Conservation (phyloP, 2,329 filamentous ascomycete genomes). For the Arthrobotrys sinensis region DNA sequence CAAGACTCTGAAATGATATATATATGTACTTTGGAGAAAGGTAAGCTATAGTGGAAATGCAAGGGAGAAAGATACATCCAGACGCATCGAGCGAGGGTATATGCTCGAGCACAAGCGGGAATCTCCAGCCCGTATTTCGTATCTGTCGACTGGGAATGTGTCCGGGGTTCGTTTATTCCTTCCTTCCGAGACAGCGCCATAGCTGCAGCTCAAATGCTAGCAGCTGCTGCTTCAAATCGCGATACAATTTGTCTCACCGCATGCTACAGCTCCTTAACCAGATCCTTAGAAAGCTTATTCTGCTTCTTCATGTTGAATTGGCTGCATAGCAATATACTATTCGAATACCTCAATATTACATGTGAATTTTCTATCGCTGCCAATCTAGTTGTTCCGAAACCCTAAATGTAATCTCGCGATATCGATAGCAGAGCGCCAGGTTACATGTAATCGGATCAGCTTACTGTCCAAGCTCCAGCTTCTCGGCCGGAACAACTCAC, state of each 20-base stretch:
- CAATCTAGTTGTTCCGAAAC: too few species aligned
- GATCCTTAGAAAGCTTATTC: too few species aligned
- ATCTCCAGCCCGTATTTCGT: not conserved
- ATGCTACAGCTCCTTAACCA: not conserved
- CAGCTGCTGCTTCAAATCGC: not conserved
- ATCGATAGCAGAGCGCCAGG: too few species aligned
- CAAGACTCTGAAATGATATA: conserved; percentile 14
- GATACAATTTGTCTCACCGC: not conserved
- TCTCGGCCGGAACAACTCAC: too few species aligned
- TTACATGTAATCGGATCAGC: too few species aligned
- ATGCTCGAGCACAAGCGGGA: not conserved
- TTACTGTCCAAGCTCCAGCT: too few species aligned
- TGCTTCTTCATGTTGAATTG: too few species aligned
- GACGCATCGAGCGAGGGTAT: not conserved
- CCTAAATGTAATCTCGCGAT: too few species aligned
- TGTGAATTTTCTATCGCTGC: too few species aligned
- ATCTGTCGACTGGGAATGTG: not conserved
- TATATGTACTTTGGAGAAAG: not conserved
- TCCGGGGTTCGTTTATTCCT: conserved; percentile 16
- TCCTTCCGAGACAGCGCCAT: not conserved
- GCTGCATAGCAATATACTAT: too few species aligned
- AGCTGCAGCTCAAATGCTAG: not conserved
- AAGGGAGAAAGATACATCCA: not conserved
- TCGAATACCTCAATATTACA: too few species aligned
- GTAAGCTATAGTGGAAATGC: not conserved